Evolutionary conservation across 148 eudicot genomes (phyloP).

Genomic region (Simmondsia chinensis): DNA sequence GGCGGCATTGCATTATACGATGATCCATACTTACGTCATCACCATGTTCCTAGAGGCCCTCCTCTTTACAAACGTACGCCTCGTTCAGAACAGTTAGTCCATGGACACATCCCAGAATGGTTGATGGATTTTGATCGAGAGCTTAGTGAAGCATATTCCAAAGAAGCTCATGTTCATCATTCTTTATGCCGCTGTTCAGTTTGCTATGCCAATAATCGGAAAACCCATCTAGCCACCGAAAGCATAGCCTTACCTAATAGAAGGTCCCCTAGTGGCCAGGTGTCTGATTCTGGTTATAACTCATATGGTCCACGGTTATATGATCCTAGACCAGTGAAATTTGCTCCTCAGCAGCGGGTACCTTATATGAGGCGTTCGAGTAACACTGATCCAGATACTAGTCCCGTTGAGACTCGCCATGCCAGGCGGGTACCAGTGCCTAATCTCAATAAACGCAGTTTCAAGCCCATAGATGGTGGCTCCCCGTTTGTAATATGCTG

Average conservation of each 20-base stretch:
- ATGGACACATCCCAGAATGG: slow-evolving; percentile 25
- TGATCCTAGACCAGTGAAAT: slow-evolving; percentile 20
- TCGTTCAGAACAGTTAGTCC: slow-evolving; percentile 15
- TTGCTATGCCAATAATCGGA: slow-evolving; percentile 31
- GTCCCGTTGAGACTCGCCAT: slow-evolving; percentile 20
- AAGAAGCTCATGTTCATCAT: slow-evolving; percentile 28
- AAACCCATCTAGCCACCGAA: slow-evolving; percentile 17
- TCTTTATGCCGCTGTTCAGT: slow-evolving; percentile 44
- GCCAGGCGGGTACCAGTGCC: slow-evolving; percentile 26
- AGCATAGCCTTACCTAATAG: slow-evolving; percentile 8
- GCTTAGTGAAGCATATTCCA: slow-evolving; percentile 10
- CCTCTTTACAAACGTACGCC: slow-evolving; percentile 17
- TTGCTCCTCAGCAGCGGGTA: slow-evolving; percentile 19
- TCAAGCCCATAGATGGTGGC: slow-evolving; percentile 64
- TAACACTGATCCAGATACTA: slow-evolving; percentile 13
- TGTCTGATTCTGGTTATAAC: slow-evolving; percentile 2
- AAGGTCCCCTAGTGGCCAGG: slow-evolving; percentile 14
- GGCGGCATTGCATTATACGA: slow-evolving; percentile 13
- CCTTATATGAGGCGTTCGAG: slow-evolving; percentile 12
- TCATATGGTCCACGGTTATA: slow-evolving; percentile 20
- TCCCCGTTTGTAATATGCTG: slow-evolving; percentile 71
- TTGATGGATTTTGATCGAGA: slow-evolving; percentile 25
- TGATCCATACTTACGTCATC: slow-evolving; percentile 25
- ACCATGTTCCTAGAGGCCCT: slow-evolving; percentile 18
- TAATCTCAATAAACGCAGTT: slow-evolving; percentile 23